Evolutionary conservation across 352 stramenopile genomes (phyloP).

Genomic region (Phytophthora sp.): DNA sequence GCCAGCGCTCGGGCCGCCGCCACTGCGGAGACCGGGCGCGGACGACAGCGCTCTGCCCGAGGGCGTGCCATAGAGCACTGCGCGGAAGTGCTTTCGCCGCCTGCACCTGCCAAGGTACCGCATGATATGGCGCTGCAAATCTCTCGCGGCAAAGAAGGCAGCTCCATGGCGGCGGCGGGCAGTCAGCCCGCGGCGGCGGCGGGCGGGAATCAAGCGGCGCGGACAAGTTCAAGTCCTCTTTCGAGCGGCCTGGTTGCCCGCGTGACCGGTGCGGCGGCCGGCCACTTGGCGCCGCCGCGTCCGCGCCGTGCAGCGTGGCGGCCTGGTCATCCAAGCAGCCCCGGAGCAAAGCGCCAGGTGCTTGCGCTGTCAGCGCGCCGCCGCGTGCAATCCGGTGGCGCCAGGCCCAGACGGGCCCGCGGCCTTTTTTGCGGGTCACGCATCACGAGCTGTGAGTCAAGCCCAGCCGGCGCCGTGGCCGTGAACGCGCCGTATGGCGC

Average conservation of each 20-base stretch:
- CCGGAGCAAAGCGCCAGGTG: too few relatives aligned
- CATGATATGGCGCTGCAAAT: conserved; percentile 15
- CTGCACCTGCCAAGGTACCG: neutral
- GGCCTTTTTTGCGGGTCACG: conserved; percentile 13
- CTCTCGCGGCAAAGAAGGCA: neutral
- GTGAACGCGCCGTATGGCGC: conserved; percentile 17
- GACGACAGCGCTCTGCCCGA: too few relatives aligned
- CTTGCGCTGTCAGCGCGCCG: too few relatives aligned
- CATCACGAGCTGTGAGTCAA: conserved; percentile 20
- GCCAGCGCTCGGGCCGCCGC: neutral
- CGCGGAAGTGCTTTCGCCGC: neutral
- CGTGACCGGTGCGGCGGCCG: too few relatives aligned
- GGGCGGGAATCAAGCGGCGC: conserved; percentile 8
- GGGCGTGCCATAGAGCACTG: conserved; percentile 10
- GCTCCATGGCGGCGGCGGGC: too few relatives aligned
- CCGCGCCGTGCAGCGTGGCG: too few relatives aligned
- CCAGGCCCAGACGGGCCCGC: conserved; percentile 15
- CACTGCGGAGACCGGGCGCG: neutral
- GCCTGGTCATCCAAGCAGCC: too few relatives aligned
- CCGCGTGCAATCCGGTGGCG: conserved; percentile 5
- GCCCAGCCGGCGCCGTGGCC: conserved; percentile 10
- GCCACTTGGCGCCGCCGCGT: too few relatives aligned
- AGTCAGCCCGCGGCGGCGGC: too few relatives aligned
- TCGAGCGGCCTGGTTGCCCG: too few relatives aligned
- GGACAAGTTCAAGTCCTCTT: conserved; percentile 25